These are phyloP conservation scores for Chenopodium suecicum DNA, from an alignment of 148 eudicot genomes.

Conservation along the genomic window DNA sequence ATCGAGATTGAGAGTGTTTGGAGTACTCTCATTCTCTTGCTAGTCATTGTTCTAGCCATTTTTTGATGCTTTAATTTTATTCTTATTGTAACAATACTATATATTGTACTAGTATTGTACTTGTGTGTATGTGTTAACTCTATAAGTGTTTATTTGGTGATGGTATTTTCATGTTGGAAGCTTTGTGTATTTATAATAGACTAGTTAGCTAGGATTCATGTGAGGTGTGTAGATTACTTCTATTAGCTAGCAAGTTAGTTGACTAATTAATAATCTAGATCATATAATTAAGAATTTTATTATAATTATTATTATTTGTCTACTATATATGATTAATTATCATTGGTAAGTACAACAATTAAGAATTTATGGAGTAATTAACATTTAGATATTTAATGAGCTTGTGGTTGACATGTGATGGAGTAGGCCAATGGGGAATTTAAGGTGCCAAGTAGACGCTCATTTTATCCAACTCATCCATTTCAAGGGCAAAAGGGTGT, in stretches of 20 bases:
- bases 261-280: background rate
- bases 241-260: background rate
- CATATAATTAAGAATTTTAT: no score
- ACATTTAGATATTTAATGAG: background rate
- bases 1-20: conserved; percentile 15
- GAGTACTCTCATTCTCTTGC: conserved; percentile 14
- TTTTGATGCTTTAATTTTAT: background rate
- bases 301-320: background rate
- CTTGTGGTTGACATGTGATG: background rate
- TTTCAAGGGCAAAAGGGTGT: background rate
- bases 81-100: background rate
- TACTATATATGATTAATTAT: no score
- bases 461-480: background rate
- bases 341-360: no score
- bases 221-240: background rate
- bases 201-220: background rate
- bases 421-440: background rate
- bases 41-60: conserved; percentile 2
- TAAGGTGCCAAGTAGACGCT: background rate
- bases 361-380: no score
- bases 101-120: background rate
- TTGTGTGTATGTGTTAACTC: background rate
- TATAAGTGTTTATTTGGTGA: background rate
- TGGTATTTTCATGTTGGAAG: background rate
- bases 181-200: background rate